Percentiles rank a stretch among this genome's conserved stretches.
Evolutionary conservation across 345 rosid species (phyloP).

Genomic region (Pugionium cornutum): DNA sequence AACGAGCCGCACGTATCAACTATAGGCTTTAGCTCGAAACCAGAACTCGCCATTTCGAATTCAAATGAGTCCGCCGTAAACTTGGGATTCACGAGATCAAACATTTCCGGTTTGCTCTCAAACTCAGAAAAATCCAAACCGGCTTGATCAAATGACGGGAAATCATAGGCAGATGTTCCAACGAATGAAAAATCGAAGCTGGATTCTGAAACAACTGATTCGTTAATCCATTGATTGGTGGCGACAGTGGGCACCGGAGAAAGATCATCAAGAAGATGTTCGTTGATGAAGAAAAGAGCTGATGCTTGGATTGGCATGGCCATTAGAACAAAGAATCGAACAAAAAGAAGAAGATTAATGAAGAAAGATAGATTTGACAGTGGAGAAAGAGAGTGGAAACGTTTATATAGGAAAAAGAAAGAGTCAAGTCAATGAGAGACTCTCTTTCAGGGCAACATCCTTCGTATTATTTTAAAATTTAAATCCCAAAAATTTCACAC

Average conservation of each 20-base stretch:
- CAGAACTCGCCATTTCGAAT: slow-evolving; percentile 38
- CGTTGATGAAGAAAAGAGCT: slow-evolving; percentile 52
- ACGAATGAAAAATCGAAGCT: slow-evolving; percentile 30
- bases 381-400: slow-evolving; percentile 30
- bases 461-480: not conserved
- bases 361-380: slow-evolving; percentile 28
- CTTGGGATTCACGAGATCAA: slow-evolving; percentile 41
- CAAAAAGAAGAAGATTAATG: not conserved
- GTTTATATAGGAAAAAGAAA: slow-evolving; percentile 10
- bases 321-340: slow-evolving; percentile 36
- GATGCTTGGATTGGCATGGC: slow-evolving; percentile 44
- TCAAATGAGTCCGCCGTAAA: slow-evolving; percentile 3
- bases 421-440: slow-evolving; percentile 33
- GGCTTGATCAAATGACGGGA: slow-evolving; percentile 26
- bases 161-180: not conserved
- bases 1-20: slow-evolving; percentile 16
- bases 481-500: not conserved
- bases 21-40: not conserved
- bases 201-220: slow-evolving; percentile 28
- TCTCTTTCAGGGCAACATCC: slow-evolving; percentile 28
- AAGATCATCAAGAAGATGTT: slow-evolving; percentile 56
- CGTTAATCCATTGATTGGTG: slow-evolving; percentile 30
- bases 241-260: slow-evolving; percentile 38
- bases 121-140: slow-evolving; percentile 34
- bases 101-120: slow-evolving; percentile 50